Conservation (phyloP, 805 yeast genomes). For the Starmerella etchellsii region DNA sequence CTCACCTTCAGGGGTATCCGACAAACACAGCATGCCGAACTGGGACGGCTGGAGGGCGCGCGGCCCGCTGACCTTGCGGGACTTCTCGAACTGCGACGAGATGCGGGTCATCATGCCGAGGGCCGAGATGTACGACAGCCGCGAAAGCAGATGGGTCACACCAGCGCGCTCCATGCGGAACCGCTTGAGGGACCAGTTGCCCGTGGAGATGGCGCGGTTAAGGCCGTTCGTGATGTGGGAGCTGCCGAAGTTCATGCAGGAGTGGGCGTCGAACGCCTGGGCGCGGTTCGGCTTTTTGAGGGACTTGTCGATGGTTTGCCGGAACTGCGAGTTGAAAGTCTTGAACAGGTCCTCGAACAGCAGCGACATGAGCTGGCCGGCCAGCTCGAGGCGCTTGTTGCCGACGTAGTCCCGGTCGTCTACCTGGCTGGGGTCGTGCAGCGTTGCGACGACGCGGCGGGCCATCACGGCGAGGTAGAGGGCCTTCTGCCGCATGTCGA, state of each 20-base stretch:
- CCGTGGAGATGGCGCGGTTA: conserved; percentile 94
- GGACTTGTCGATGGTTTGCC: conserved; percentile 85
- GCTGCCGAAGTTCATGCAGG: conserved; percentile 81
- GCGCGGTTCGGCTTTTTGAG: conserved; percentile 89
- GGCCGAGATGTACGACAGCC: conserved; percentile 86
- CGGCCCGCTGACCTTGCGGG: conserved; percentile 96
- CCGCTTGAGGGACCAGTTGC: conserved; percentile 97
- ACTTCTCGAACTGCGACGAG: conserved; percentile 96
- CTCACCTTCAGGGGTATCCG: conserved; percentile 99
- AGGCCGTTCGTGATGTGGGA: conserved; percentile 88
- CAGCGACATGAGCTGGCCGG: conserved; percentile 92
- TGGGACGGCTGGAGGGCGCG: conserved; percentile 98
- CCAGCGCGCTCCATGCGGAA: conserved; percentile 99
- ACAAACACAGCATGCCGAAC: conserved; percentile 96
- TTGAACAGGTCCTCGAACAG: conserved; percentile 94
- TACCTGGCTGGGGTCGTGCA: conserved; percentile 87
- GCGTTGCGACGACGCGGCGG: conserved; percentile 87
- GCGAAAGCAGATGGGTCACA: conserved; percentile 88
- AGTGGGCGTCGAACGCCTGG: conserved; percentile 84
- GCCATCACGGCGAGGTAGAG: conserved; percentile 93
- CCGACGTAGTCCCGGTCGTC: conserved; percentile 98
- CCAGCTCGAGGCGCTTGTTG: conserved; percentile 90
- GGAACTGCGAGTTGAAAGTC: conserved; percentile 88
- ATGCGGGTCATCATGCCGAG: conserved; percentile 99
- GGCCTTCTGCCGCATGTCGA: conserved; percentile 85